phyloP scores from a whole-genome alignment of 176 grass and related monocot species.

The Oryza punctata region DNA sequence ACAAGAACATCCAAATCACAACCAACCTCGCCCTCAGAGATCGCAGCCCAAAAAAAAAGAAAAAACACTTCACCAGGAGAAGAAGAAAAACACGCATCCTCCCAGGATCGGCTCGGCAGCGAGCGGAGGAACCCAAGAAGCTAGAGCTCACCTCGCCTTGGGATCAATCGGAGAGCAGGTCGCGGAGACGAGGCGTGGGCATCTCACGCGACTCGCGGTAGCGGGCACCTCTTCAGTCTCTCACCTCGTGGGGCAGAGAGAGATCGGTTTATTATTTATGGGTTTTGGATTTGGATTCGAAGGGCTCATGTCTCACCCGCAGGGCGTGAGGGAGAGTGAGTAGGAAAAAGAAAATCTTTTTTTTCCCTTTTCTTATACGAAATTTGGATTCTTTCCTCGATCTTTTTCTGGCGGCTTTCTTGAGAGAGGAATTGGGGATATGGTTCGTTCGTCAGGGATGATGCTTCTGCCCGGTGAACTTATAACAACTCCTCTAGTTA shows the following conservation, averaged over 20 bases:
- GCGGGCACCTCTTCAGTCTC: neutral
- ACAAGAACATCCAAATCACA: constrained; percentile 29
- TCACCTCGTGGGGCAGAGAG: neutral
- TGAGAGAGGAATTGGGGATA: neutral
- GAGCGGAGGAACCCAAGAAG: neutral
- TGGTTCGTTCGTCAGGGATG: constrained; percentile 17
- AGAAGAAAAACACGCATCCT: neutral
- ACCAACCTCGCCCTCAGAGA: neutral
- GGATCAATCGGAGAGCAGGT: constrained; percentile 42
- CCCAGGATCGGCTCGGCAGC: constrained; percentile 4
- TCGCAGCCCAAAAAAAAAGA: neutral
- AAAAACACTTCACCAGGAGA: neutral
- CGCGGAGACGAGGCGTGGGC: constrained; percentile 19
- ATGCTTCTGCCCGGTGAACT: no score
- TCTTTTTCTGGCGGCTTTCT: neutral
- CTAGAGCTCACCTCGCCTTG: constrained; percentile 40
- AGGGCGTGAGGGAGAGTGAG: neutral
- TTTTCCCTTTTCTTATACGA: neutral
- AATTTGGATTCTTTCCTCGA: neutral
- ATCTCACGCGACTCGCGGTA: constrained; percentile 15
- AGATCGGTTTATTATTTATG: constrained; percentile 37
- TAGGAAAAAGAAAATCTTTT: no score
- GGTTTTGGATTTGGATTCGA: constrained; percentile 30
- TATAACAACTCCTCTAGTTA: no score
- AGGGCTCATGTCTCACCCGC: neutral